Evolutionary conservation across 768 basidiomycete genomes (phyloP).

Genomic region (Suillus sp.): DNA sequence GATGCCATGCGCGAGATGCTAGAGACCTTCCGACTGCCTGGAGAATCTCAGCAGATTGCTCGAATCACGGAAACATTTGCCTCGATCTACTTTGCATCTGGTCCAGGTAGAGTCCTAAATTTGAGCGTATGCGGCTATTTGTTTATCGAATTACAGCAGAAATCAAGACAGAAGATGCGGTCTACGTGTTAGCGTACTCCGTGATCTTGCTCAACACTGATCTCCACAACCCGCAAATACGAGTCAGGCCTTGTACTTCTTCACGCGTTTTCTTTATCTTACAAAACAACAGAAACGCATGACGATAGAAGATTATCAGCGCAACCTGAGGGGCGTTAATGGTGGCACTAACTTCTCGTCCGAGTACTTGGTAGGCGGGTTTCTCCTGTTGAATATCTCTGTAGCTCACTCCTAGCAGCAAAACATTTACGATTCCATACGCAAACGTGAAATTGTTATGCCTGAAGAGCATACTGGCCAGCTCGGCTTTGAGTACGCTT

Average conservation of each 20-base stretch:
- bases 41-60: slow-evolving; percentile 91
- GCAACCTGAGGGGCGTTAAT: slow-evolving; percentile 92
- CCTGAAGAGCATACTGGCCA: slow-evolving; percentile 97
- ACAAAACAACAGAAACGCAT: slow-evolving; percentile 76
- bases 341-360: slow-evolving; percentile 78
- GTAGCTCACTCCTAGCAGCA: slow-evolving; percentile 49
- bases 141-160: slow-evolving; percentile 54
- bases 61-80: slow-evolving; percentile 96
- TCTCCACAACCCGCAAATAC: slow-evolving; percentile 90
- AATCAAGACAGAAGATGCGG: slow-evolving; percentile 88
- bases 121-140: slow-evolving; percentile 8
- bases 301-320: slow-evolving; percentile 92
- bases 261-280: slow-evolving; percentile 8
- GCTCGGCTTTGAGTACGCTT: slow-evolving; percentile 97
- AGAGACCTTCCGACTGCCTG: slow-evolving; percentile 92
- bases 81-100: slow-evolving; percentile 81
- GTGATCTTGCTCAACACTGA: slow-evolving; percentile 99
- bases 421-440: slow-evolving; percentile 91
- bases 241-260: slow-evolving; percentile 50
- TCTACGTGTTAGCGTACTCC: slow-evolving; percentile 92
- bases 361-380: slow-evolving; percentile 72
- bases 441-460: slow-evolving; percentile 93
- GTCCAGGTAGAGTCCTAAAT: slow-evolving; percentile 58
- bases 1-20: slow-evolving; percentile 96
- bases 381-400: background rate